These are phyloP conservation scores for Cryphonectria naterciae DNA, from an alignment of 2,329 filamentous ascomycete genomes.

Conservation along the genomic window DNA sequence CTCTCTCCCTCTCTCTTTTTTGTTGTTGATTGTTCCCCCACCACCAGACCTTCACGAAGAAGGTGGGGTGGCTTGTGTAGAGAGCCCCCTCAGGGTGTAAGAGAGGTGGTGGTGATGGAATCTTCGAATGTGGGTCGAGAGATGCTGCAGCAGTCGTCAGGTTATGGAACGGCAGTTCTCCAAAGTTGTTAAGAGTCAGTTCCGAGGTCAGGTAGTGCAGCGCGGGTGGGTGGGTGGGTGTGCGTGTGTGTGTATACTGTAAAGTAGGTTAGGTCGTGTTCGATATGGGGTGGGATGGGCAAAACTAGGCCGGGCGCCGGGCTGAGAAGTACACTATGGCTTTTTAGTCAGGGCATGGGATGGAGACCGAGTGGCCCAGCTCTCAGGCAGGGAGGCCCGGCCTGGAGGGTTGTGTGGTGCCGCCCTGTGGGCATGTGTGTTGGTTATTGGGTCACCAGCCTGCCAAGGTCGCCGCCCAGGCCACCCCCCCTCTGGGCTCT, in stretches of 20 bases:
- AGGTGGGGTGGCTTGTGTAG: slow-evolving; percentile 23
- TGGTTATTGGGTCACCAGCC: background rate
- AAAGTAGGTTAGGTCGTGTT: slow-evolving; percentile 16
- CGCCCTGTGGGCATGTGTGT: background rate
- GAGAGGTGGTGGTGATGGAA: slow-evolving; percentile 23
- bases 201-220: background rate
- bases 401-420: background rate
- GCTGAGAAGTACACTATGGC: background rate
- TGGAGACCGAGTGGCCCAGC: background rate
- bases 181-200: background rate
- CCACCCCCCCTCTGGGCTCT: background rate
- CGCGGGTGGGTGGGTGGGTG: too few relatives aligned
- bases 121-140: slow-evolving; percentile 28
- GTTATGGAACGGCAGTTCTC: slow-evolving; percentile 11
- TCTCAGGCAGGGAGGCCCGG: background rate
- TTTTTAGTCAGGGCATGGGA: slow-evolving; percentile 5
- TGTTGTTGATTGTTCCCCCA: slow-evolving; percentile 12
- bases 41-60: slow-evolving; percentile 26
- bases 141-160: slow-evolving; percentile 16
- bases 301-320: background rate
- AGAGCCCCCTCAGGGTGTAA: slow-evolving; percentile 8
- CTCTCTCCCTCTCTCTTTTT: background rate
- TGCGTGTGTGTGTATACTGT: too few relatives aligned
- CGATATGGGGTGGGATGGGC: background rate
- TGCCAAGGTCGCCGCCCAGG: background rate